Evolutionary conservation across 495 filamentous ascomycete genomes (phyloP), one percentile per base, ranked within the genome.

Genomic region (Penicillium paradoxum): DNA sequence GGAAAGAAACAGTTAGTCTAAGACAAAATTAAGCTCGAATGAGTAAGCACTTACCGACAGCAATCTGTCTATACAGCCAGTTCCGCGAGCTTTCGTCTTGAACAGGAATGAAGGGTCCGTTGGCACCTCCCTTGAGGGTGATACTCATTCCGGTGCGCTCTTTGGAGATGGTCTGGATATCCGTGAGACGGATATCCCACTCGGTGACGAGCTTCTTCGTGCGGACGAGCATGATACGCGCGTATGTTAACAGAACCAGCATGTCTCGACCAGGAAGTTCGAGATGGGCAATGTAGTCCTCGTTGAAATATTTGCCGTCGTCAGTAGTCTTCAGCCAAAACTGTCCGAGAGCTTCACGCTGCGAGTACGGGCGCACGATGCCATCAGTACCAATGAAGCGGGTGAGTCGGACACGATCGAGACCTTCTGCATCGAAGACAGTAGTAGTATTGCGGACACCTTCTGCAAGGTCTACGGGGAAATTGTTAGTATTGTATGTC

Each of bases 241-340:
- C 83, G 66, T 95, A 98, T 17, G 93, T 97, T 55, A 98, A 80
- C 84, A 98, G 89, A 52, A 97, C 88, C 45, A 97, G 81, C 81
- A 95, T 88, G 61, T 97, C 93, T 63, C 91, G 85, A 8, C 86
- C 82, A 6, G 86, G 87, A 25, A 98, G 84, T 64, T 97, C 93
- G 18, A 98, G 79, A 57, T 98, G 93, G 11, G 91, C 93, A 63
- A 98, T 93, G 71, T 98, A 98, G 62, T 91, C 82, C 69, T 97
- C 95, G 72, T 92, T 84, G 80, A 98, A 98, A 75, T 89, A 96
- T 73, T 91, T 95, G 42, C 93, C 93, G 53, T 95, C 91, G 63
- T 97, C 95, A 1, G 93, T 79, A 18, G 95, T 95, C 76, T 98
- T 98, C 58, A 98, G 83, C 93, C 93, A 98, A 75, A 91, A 95